phyloP scores from a whole-genome alignment of 75 land plant genomes.

The Pseudotsuga menziesii region DNA sequence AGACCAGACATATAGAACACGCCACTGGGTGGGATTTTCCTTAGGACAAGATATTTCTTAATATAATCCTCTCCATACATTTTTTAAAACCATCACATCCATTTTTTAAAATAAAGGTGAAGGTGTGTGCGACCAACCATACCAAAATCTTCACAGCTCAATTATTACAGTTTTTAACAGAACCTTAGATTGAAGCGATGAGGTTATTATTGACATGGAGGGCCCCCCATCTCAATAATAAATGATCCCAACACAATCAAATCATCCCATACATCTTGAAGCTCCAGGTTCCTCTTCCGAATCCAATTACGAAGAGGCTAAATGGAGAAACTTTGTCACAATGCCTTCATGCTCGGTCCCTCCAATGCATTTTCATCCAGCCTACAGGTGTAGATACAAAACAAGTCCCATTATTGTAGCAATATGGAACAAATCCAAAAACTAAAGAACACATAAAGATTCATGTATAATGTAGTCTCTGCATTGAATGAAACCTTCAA shows the following conservation, averaged over 20 bases:
- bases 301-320: not conserved
- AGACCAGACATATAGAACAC: conserved; percentile 19
- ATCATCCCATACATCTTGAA: no score
- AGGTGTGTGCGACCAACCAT: not conserved
- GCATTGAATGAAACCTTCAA: no score
- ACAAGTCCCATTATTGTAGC: not conserved
- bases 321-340: not conserved
- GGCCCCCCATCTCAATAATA: no score
- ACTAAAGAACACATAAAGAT: not conserved
- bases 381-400: not conserved
- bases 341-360: conserved; percentile 3
- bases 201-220: no score
- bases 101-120: not conserved
- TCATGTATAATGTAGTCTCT: not conserved
- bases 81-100: not conserved
- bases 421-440: not conserved
- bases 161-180: not conserved
- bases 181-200: not conserved
- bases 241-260: no score
- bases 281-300: not conserved
- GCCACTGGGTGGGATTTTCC: conserved; percentile 3
- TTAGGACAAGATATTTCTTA: not conserved
- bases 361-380: not conserved
- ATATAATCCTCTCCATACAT: not conserved
- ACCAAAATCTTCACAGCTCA: not conserved